phyloP scores from a whole-genome alignment of 1,284 basidiomycete genomes.

The Dichomitus squalens region DNA sequence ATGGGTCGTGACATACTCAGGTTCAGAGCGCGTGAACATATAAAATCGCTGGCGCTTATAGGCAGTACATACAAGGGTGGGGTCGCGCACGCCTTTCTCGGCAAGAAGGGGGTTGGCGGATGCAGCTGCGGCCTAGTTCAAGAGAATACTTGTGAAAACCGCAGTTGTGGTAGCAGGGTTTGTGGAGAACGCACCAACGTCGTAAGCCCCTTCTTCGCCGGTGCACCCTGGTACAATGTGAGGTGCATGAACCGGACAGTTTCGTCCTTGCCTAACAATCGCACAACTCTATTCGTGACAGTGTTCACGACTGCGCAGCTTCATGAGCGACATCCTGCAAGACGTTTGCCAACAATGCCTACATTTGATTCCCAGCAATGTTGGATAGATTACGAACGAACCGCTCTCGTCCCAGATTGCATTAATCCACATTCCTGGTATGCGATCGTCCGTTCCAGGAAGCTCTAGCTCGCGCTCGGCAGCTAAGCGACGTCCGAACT shows the following conservation, averaged over 20 bases:
- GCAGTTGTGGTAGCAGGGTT: not conserved
- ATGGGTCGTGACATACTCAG: conserved; percentile 63
- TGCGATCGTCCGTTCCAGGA: conserved; percentile 67
- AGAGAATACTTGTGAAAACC: not conserved
- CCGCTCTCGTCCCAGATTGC: conserved; percentile 98
- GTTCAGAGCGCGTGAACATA: conserved; percentile 91
- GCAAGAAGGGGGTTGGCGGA: conserved; percentile 94
- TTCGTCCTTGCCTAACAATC: conserved; percentile 94
- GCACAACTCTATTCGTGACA: conserved; percentile 90
- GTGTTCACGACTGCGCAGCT: conserved; percentile 81
- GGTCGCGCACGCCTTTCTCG: conserved; percentile 82
- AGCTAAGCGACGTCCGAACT: conserved; percentile 95
- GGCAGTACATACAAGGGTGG: conserved; percentile 91
- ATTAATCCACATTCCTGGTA: conserved; percentile 78
- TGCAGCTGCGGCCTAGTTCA: conserved; percentile 82
- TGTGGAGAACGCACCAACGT: conserved; percentile 63
- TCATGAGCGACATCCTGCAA: not conserved
- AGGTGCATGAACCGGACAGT: conserved; percentile 90
- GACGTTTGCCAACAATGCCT: conserved; percentile 20
- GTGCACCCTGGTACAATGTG: conserved; percentile 90
- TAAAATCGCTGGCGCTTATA: conserved; percentile 97
- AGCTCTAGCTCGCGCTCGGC: conserved; percentile 90
- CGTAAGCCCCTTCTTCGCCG: conserved; percentile 82
- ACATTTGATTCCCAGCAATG: conserved; percentile 96
- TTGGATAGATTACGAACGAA: conserved; percentile 91